Base-by-base conservation (phyloP, 345 rosid species). In the Corchorus capsularis region DNA sequence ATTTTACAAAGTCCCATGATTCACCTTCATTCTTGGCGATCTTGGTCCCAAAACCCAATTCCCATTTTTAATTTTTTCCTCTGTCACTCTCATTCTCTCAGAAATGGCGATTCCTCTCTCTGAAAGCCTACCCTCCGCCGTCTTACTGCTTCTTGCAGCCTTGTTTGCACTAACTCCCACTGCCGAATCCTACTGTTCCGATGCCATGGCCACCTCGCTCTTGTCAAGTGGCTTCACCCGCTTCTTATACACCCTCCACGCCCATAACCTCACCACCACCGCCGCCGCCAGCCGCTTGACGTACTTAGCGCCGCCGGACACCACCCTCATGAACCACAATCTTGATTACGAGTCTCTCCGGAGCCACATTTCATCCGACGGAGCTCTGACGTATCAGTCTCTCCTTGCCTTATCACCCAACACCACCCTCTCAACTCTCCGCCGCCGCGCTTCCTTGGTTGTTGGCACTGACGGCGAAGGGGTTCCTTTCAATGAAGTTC, bases 351-450 rank as follows among this genome's bases (percentile, higher is more conserved):
- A 63, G 27, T 73, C 54, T 11, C 67, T 69, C 46, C 49, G 19
- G 9, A 14, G 73, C 62, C 81, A 73, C 9, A 57, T 76, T 34
- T 60, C 53, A 5, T 17, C 67, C 3, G 80, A 63, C 1, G 77
- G 77, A 57, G 79, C 77, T 69, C 55, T 80, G 47, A 62, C 53
- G 55, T 72, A 73, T 41, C 53, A 68, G 27, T 66, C 78, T 39
- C 70, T 73, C 32, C 75, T 77, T 47, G 11, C 71, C 15, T 53
- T 72, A 19, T 69, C 80, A 14, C 35, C 74, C 50, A 73, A 81
- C 59, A 37, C 75, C 52, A 49, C 80, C 46, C 73, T 80, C 43
- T 74, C 80, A 5, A 80, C 83, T 35, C 83, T 77, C 65, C 71
- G 45, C 76, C 17, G 47, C 14, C 45, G 62, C 37, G 69, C 75